A percentile compares a stretch with the other conserved stretches of the same genome.
Conservation (phyloP, 306 rosid genomes). For the Malus orientalis region DNA sequence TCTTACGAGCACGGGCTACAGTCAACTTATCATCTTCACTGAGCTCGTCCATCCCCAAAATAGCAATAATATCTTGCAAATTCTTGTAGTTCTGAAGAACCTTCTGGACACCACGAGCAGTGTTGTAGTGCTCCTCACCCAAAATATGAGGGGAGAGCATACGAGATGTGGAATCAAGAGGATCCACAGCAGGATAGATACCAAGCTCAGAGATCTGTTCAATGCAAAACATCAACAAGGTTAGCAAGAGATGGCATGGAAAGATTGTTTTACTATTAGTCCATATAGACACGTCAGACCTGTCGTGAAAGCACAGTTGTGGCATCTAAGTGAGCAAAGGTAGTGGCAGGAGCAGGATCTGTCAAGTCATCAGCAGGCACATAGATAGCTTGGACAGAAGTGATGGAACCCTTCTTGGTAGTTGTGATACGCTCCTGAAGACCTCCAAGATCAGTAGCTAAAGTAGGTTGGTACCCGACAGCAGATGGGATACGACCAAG, state of each 20-base stretch:
- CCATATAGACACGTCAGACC: conserved; percentile 31
- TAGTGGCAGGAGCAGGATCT: conserved; percentile 99
- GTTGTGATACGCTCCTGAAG: conserved; percentile 99
- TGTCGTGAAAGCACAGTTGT: conserved; percentile 94
- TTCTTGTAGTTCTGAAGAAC: conserved; percentile 96
- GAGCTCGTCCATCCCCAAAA: conserved; percentile 99
- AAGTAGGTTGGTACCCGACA: conserved; percentile 96
- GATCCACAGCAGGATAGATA: conserved; percentile 96
- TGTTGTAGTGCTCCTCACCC: conserved; percentile 84
- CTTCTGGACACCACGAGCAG: conserved; percentile 98
- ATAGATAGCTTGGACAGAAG: conserved; percentile 97
- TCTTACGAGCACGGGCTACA: conserved; percentile 97
- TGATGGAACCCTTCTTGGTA: conserved; percentile 95
- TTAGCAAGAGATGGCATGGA: not conserved
- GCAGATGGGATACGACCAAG: conserved; percentile 99
- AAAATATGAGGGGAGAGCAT: conserved; percentile 98
- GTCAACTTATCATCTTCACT: conserved; percentile 98
- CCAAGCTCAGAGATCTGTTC: conserved; percentile 93
- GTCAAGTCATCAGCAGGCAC: conserved; percentile 99
- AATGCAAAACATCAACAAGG: conserved; percentile 4
- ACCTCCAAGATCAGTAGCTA: conserved; percentile 98
- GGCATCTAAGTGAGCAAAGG: conserved; percentile 99
- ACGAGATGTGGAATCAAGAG: conserved; percentile 95
- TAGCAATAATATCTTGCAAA: conserved; percentile 98
- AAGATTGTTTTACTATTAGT: not conserved